A percentile compares a stretch with the other conserved stretches of the same genome.
phyloP scores from a whole-genome alignment of 2,329 filamentous ascomycete genomes.

The Trichoderma breve region DNA sequence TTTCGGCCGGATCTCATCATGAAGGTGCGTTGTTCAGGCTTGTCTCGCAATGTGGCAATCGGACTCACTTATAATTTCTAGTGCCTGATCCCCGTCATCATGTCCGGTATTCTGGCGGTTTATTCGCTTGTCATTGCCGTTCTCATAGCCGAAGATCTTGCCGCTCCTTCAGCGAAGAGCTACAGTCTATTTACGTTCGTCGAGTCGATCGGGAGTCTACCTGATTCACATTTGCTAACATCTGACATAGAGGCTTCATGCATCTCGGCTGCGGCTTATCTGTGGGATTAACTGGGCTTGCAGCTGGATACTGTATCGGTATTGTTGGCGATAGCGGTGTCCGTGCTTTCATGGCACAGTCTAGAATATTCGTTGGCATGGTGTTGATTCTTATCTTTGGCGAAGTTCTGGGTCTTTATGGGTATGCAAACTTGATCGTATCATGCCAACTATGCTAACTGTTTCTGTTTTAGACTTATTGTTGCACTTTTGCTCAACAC shows the following conservation, averaged over 20 bases:
- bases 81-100: slow-evolving; percentile 87
- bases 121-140: slow-evolving; percentile 97
- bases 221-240: slow-evolving; percentile 15
- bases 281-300: slow-evolving; percentile 87
- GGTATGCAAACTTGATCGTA: slow-evolving; percentile 55
- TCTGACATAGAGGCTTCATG: slow-evolving; percentile 72
- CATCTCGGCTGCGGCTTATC: slow-evolving; percentile 88
- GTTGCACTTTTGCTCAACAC: slow-evolving; percentile 93
- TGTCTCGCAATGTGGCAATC: neutral
- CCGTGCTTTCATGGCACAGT: slow-evolving; percentile 93
- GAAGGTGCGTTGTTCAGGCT: slow-evolving; percentile 58
- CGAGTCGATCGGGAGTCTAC: slow-evolving; percentile 20
- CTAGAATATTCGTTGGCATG: slow-evolving; percentile 96
- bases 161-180: slow-evolving; percentile 60
- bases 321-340: slow-evolving; percentile 94
- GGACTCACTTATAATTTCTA: slow-evolving; percentile 36
- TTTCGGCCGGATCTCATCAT: slow-evolving; percentile 86
- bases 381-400: slow-evolving; percentile 98
- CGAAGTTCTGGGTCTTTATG: slow-evolving; percentile 94
- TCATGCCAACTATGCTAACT: neutral
- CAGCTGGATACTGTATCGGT: slow-evolving; percentile 94
- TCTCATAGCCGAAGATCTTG: slow-evolving; percentile 87
- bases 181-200: slow-evolving; percentile 84
- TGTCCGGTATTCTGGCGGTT: slow-evolving; percentile 98
- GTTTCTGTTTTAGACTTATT: slow-evolving; percentile 63